A percentile compares a stretch with the other conserved stretches of the same genome.
Evolutionary conservation across 768 basidiomycete genomes (phyloP).

Genomic region (Auriculariales sp.): DNA sequence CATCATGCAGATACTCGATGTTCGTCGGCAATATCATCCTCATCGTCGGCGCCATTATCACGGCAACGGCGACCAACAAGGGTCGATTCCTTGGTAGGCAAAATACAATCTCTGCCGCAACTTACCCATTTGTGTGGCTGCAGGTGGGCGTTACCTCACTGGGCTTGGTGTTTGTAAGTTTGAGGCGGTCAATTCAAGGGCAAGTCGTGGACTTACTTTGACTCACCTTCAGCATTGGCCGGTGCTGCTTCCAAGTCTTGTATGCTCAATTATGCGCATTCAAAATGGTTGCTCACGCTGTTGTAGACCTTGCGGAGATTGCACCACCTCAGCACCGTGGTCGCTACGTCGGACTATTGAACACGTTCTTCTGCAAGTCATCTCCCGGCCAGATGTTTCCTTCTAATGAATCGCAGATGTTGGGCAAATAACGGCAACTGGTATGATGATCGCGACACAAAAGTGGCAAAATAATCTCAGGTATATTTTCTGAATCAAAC

Average conservation of each 20-base stretch:
- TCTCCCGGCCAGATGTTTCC: not conserved
- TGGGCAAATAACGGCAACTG: slow-evolving; percentile 39
- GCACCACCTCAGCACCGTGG: slow-evolving; percentile 33
- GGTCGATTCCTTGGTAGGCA: slow-evolving; percentile 27
- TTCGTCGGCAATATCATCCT: slow-evolving; percentile 31
- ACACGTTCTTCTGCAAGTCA: slow-evolving; percentile 22
- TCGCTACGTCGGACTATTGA: slow-evolving; percentile 33
- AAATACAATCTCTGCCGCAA: not conserved
- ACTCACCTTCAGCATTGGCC: slow-evolving; percentile 11
- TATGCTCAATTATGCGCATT: too few species aligned
- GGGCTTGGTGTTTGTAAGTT: not conserved
- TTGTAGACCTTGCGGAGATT: slow-evolving; percentile 36
- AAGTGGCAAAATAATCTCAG: slow-evolving; percentile 25
- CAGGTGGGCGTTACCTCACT: too few species aligned
- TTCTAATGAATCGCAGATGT: slow-evolving; percentile 26
- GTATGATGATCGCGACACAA: slow-evolving; percentile 40
- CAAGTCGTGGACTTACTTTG: not conserved
- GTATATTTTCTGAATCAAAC: slow-evolving; percentile 36
- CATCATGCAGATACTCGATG: slow-evolving; percentile 35
- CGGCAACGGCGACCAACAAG: slow-evolving; percentile 30
- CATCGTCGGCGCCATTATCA: slow-evolving; percentile 31
- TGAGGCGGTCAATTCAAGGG: not conserved
- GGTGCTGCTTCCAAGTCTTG: slow-evolving; percentile 36
- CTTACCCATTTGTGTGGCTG: not conserved
- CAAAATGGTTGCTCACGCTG: too few species aligned